These are phyloP conservation scores for Kodamaea sp. DNA, from an alignment of 1,139 yeast species.

Conservation along the genomic window DNA sequence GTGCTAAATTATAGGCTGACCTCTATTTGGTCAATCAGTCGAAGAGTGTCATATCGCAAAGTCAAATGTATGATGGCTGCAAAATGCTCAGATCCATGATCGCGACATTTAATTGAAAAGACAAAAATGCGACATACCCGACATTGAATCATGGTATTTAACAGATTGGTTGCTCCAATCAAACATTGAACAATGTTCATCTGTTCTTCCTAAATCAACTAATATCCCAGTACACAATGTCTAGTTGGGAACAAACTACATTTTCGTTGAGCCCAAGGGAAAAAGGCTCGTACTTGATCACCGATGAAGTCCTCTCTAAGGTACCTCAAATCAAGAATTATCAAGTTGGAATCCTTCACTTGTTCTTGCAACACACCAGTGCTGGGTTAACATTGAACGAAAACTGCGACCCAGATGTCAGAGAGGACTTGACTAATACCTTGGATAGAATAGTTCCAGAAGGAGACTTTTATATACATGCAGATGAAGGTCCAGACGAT, in stretches of 20 bases:
- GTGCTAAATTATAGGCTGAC: too few relatives aligned
- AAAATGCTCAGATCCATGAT: too few relatives aligned
- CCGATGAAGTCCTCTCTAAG: constrained; percentile 58
- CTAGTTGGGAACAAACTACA: constrained; percentile 56
- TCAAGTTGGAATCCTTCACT: constrained; percentile 63
- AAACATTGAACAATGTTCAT: too few relatives aligned
- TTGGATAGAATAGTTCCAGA: constrained; percentile 72
- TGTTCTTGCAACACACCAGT: constrained; percentile 77
- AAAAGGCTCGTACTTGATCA: constrained; percentile 70
- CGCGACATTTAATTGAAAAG: too few relatives aligned
- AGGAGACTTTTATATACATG: constrained; percentile 61
- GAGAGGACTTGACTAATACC: constrained; percentile 64
- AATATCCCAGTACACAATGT: too few relatives aligned
- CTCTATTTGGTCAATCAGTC: too few relatives aligned
- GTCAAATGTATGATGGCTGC: too few relatives aligned
- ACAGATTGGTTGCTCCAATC: too few relatives aligned
- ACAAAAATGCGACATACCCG: too few relatives aligned
- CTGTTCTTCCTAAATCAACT: too few relatives aligned
- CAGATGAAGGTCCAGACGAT: constrained; percentile 80
- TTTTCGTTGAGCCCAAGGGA: constrained; percentile 59
- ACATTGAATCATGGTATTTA: too few relatives aligned
- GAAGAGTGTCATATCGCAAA: too few relatives aligned
- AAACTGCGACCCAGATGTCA: constrained; percentile 78
- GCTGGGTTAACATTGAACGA: constrained; percentile 78
- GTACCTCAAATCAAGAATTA: constrained; percentile 62